Evolutionary conservation across 1,284 basidiomycete species (phyloP).

Genomic region (Ustilago trichophora): DNA sequence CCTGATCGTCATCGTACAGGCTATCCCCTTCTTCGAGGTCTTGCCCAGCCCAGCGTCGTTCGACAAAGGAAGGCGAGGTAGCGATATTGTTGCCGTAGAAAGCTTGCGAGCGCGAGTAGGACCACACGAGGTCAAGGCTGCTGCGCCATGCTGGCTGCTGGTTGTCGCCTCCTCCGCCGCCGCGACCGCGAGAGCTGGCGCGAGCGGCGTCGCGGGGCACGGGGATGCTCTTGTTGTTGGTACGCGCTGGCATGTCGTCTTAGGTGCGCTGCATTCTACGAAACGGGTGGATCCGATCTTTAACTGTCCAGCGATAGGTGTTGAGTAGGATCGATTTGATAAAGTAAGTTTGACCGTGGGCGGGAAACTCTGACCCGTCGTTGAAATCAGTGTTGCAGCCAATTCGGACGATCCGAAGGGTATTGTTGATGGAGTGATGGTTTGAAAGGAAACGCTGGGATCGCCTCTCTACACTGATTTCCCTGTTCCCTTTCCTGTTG

Average conservation of each 20-base stretch:
- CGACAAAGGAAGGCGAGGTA: slow-evolving; percentile 63
- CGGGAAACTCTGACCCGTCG: no score
- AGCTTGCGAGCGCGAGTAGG: slow-evolving; percentile 65
- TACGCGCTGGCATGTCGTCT: slow-evolving; percentile 20
- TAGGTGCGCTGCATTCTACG: slow-evolving; percentile 18
- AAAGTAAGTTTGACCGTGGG: no score
- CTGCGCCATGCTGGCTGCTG: slow-evolving; percentile 57
- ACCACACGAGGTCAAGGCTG: slow-evolving; percentile 62
- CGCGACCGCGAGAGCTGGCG: no score
- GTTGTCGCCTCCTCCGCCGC: slow-evolving; percentile 16
- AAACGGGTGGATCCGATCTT: not conserved
- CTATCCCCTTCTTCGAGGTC: slow-evolving; percentile 57
- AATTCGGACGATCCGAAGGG: no score
- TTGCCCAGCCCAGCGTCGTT: slow-evolving; percentile 59
- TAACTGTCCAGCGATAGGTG: no score
- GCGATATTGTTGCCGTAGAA: slow-evolving; percentile 66
- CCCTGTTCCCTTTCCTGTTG: no score
- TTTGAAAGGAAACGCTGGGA: no score
- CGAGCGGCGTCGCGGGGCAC: slow-evolving; percentile 25
- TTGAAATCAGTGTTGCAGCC: no score
- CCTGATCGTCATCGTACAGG: slow-evolving; percentile 51
- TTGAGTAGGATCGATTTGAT: no score
- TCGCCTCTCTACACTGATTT: no score
- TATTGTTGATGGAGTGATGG: no score
- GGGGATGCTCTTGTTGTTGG: slow-evolving; percentile 28